Evolutionary conservation across 2,329 filamentous ascomycete genomes (phyloP).

Genomic region (Talaromyces sp.): DNA sequence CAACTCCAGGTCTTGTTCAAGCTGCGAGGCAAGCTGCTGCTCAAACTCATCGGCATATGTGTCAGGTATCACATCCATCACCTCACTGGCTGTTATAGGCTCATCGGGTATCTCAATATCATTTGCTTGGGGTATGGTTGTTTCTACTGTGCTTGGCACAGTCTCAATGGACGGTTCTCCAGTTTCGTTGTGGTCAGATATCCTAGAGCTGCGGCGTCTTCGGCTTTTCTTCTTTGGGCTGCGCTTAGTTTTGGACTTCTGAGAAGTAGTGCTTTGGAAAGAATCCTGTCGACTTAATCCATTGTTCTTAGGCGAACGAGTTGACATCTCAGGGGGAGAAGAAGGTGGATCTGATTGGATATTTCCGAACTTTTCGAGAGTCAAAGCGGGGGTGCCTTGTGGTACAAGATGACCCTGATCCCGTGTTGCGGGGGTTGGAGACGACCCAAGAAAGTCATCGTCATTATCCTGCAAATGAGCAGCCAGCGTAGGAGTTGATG

Average conservation of each 20-base stretch:
- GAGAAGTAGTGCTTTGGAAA: background rate
- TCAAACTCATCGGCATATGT: constrained; percentile 43
- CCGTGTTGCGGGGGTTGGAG: constrained; percentile 50
- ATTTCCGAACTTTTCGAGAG: constrained; percentile 26
- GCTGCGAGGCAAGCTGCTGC: constrained; percentile 44
- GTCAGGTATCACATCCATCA: constrained; percentile 28
- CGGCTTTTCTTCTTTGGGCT: background rate
- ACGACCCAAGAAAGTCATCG: constrained; percentile 49
- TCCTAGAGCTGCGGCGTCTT: constrained; percentile 10
- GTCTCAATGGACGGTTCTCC: background rate
- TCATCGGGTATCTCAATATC: background rate
- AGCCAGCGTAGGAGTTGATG: constrained; percentile 43
- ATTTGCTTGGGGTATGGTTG: background rate
- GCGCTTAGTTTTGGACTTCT: background rate
- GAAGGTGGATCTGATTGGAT: constrained; percentile 32
- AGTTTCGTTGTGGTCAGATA: background rate
- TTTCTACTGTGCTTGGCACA: background rate
- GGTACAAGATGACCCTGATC: constrained; percentile 26
- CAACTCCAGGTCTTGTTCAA: constrained; percentile 43
- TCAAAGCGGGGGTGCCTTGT: constrained; percentile 35
- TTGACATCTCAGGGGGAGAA: constrained; percentile 32
- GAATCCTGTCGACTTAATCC: background rate
- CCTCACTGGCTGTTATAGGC: constrained; percentile 1
- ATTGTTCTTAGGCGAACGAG: background rate
- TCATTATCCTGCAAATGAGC: constrained; percentile 39